Evolutionary conservation across 2,329 filamentous ascomycete genomes (phyloP), one percentile per base, ranked within the genome.

Genomic region (Mycosphaerelloides madeirae): DNA sequence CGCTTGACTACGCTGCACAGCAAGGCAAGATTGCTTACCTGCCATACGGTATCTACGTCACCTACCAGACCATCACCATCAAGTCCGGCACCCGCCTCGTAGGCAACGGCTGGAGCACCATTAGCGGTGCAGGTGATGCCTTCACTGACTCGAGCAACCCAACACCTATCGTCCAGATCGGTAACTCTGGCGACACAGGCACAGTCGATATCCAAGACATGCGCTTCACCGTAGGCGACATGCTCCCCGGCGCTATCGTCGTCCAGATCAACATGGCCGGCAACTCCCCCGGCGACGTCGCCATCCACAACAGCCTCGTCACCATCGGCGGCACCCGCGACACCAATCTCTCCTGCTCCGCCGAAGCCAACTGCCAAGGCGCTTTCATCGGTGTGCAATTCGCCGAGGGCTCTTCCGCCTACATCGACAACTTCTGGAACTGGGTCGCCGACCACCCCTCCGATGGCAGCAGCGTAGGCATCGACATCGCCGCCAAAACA

Each of bases 31-130:
- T 72, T 28, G 47, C 66, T 2, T 73, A 64, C 50, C 67, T 73
- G 43, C 69, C 68, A 2, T 63, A 66, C 2, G 72, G 68, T 7
- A 56, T 60, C 9, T 70, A 76, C 53, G 59, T 69, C 22, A 65
- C 75, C 16, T 67, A 63, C 0, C 56, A 62, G 9, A 76, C 73
- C 1, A 56, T 76, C 11, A 64, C 66, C n/a, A 57, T 76, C 36
- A 73, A 73, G 1, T 56, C 66, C 1, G 70, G 73, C 6, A 74
- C 74, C 1, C 66, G 68, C 1, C 70, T 81, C 19, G 67, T 79
- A 7, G 78, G 78, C 22, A 75, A 80, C 57, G 70, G 68, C 3
- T 77, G 74, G 66, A 68, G 74, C 69, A 5, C 72, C 76, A 55
- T 70, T 18, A 38, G 67, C 14, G 76, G 66, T 1, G 61, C 60